Conservation (phyloP, 169 alveolate genomes). For the Eimeria praecox region DNA sequence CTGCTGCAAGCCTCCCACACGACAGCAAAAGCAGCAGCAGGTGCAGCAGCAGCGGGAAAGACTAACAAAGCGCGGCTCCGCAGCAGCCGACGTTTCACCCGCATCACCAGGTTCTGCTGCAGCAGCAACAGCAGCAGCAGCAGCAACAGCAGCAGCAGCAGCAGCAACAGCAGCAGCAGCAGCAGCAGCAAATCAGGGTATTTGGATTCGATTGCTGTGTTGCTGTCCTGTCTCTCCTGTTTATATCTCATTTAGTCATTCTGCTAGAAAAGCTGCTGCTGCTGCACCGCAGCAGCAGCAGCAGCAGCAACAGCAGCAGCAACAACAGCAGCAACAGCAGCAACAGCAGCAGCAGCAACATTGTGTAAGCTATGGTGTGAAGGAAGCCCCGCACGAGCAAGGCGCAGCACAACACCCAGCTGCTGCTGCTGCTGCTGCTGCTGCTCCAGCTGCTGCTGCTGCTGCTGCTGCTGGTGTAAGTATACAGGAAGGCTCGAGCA, state of each 20-base stretch:
- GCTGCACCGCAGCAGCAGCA: neutral
- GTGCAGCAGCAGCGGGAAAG: constrained; percentile 14
- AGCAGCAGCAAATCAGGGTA: neutral
- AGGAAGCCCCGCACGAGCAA: too few relatives aligned
- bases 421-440: constrained; percentile 13
- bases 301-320: constrained; percentile 36
- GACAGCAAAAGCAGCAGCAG: constrained; percentile 22
- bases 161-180: constrained; percentile 16
- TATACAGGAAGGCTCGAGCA: neutral
- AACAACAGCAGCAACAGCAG: constrained; percentile 1
- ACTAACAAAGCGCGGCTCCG: neutral
- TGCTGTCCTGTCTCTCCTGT: constrained; percentile 24
- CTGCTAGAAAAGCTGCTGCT: constrained; percentile 24
- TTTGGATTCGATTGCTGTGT: constrained; percentile 19
- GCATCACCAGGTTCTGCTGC: neutral
- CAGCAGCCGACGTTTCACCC: neutral
- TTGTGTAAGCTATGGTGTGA: neutral
- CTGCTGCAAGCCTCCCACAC: neutral
- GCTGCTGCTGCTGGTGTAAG: neutral
- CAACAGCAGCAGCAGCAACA: constrained; percentile 1
- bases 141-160: constrained; percentile 44
- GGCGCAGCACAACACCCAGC: too few relatives aligned
- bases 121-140: constrained; percentile 25
- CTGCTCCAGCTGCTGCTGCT: neutral
- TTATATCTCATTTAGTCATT: neutral